Conservation (phyloP, 768 basidiomycete genomes). For the Sporobolomyces roseus region DNA sequence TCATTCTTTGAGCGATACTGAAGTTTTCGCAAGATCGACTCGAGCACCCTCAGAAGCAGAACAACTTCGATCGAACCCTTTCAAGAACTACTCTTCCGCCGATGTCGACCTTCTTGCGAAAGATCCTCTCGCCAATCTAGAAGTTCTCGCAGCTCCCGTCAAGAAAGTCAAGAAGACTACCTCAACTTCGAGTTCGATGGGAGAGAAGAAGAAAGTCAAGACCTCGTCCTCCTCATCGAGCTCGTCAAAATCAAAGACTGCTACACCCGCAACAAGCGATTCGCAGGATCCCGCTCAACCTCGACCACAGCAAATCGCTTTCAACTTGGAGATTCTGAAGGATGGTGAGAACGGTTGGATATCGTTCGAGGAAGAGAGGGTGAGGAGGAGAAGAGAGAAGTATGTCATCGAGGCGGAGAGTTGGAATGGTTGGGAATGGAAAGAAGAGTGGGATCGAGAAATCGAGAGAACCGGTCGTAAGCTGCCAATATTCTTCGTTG, state of each 20-base stretch:
- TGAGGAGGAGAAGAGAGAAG: constrained; percentile 53
- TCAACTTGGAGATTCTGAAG: constrained; percentile 58
- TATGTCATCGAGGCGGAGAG: constrained; percentile 3
- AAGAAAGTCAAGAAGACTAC: neutral
- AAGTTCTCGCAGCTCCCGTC: constrained; percentile 38
- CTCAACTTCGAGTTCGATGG: neutral
- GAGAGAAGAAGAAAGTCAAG: constrained; percentile 1
- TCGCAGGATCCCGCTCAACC: neutral
- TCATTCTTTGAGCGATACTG: neutral
- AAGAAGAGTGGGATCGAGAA: constrained; percentile 14
- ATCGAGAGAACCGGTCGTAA: neutral
- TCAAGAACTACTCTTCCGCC: constrained; percentile 48
- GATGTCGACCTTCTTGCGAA: constrained; percentile 40
- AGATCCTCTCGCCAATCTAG: constrained; percentile 29
- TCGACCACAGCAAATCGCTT: constrained; percentile 36
- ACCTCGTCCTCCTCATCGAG: constrained; percentile 1
- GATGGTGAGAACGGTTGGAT: constrained; percentile 64
- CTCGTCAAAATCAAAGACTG: neutral
- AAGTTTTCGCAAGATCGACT: constrained; percentile 37
- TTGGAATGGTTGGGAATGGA: constrained; percentile 37
- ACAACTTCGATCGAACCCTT: constrained; percentile 51
- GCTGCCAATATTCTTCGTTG: neutral
- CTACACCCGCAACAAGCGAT: neutral
- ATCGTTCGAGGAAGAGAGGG: constrained; percentile 60
- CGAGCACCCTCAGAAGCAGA: constrained; percentile 50